Evolutionary conservation across 2,329 filamentous ascomycete genomes (phyloP), one percentile per base, ranked within the genome.

Genomic region (Fusarium sacchari): DNA sequence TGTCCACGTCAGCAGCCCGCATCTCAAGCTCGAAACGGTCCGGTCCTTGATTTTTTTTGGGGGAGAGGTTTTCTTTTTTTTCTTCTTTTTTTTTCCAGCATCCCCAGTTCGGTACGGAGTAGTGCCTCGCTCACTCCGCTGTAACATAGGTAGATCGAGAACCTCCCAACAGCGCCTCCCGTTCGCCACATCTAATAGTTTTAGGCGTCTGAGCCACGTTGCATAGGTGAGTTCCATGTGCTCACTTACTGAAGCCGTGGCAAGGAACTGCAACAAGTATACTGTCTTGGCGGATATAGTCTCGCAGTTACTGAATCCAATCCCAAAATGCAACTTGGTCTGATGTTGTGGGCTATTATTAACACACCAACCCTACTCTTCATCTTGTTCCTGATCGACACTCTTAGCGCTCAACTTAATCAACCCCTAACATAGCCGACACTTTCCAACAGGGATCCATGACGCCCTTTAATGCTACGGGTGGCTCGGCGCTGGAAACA

Each of bases 1-100:
- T 74, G 72, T 75, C 72, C 72, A 60, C 72, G 72, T 75, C 72
- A 75, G 72, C 72, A 69, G 56, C 57, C 66, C 56, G 50, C 65
- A 56, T 39, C 58, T 55, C 47, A 46, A 60, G 52, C 50, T 67
- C 44, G 10, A 49, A 47, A 58, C 65, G 43, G 63, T 30, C 59
- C 65, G 43, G 63, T 30, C 59, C 37, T 42, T 61, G 28, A 12
- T 36, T 60, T 40, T 60, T 40, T 50, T 36, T n/a, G 34, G 39
- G 36, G 39, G 22, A 18, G 20, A 18, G 30, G 30, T 67, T 67
- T 46, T 71, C 18, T 36, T 37, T 65, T 65, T 44, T 71, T 71
- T 34, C 36, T 67, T 67, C 36, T 71, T n/a, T 36, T 40, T 64
- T 64, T 43, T 71, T 71, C 67, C 67, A 69, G 67, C 56, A 74